These are phyloP conservation scores for Lotus japonicus DNA, from an alignment of 306 rosid genomes.

Conservation along the genomic window DNA sequence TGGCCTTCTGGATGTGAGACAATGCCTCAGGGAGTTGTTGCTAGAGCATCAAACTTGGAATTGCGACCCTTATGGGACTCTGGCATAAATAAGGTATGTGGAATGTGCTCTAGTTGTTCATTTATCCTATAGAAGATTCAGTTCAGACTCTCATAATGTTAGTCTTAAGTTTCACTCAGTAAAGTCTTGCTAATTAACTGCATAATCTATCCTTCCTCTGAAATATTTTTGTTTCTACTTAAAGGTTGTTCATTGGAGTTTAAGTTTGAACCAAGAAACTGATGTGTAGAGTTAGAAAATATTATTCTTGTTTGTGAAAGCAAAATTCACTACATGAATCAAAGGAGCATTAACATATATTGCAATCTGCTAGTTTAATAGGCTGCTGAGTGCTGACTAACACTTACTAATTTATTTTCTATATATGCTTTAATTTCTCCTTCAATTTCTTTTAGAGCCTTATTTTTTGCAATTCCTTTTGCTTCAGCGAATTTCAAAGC, in stretches of 20 bases:
- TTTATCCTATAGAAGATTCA: neutral
- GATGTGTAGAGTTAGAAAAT: no score
- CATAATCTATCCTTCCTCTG: neutral
- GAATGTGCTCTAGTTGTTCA: neutral
- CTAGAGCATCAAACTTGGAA: conserved; percentile 57
- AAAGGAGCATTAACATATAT: no score
- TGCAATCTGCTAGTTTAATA: no score
- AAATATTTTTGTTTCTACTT: neutral
- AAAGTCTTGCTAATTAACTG: neutral
- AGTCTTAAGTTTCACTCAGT: neutral
- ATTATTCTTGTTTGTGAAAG: no score
- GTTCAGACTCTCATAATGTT: no score
- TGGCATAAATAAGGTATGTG: conserved; percentile 10
- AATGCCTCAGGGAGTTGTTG: conserved; percentile 53
- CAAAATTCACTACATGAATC: no score
- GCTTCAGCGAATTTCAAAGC: conserved; percentile 36
- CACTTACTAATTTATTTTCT: neutral
- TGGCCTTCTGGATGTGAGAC: conserved; percentile 51
- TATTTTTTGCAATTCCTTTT: neutral
- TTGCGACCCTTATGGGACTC: conserved; percentile 65
- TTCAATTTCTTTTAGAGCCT: neutral
- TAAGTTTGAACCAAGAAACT: neutral
- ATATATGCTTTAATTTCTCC: neutral
- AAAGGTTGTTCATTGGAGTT: neutral
- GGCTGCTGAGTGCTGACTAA: no score